Base-by-base conservation (phyloP, 106 monocot species). In the Phalaenopsis equestris region DNA sequence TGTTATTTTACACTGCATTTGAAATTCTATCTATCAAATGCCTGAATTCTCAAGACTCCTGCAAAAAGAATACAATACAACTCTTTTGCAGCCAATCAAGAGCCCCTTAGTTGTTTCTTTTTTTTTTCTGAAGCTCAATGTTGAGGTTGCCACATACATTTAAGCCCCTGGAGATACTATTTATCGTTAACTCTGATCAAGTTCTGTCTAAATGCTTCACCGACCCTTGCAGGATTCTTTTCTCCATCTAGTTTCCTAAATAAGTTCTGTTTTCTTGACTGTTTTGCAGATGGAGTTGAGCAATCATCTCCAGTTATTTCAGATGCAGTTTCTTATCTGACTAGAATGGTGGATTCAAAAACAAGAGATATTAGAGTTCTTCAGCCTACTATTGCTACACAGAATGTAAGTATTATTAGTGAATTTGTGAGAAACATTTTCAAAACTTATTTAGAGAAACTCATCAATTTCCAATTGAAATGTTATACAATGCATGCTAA, bases 321-420 rank as follows among this genome's bases (percentile, higher is more conserved):
- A 78, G 97, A 98, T 15, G 90, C 87, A 72, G 92, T 92, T 47
- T 87, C 89, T 49, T 92, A 98, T 84, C 83, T 98, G 81, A 98
- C 94, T 38, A 92, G 82, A 77, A 94, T 86, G 76, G 88, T 98
- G 75, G 92, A 94, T 80, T 86, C 92, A 46, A 98, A 91, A 89
- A 86, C 89, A 72, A 92, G 87, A 83, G 92, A 98, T 88, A 84
- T 98, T 77, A 89, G 75, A 86, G 75, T 92, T 84, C 97, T 98
- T 65, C 97, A 92, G 80, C 97, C 94, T 64, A 98, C 97, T 49
- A 98, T 98, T 81, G 97, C 97, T 52, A 98, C 97, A 68, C 92
- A 92, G 65, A 89, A 19, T 79, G 97, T 98, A 87, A 91, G 92
- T 86, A 57, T 39, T 45, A 52, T 73, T 24, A 81, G 58, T 14